Conservation (phyloP, 768 basidiomycete species). For the Amanita subjunquillea region DNA sequence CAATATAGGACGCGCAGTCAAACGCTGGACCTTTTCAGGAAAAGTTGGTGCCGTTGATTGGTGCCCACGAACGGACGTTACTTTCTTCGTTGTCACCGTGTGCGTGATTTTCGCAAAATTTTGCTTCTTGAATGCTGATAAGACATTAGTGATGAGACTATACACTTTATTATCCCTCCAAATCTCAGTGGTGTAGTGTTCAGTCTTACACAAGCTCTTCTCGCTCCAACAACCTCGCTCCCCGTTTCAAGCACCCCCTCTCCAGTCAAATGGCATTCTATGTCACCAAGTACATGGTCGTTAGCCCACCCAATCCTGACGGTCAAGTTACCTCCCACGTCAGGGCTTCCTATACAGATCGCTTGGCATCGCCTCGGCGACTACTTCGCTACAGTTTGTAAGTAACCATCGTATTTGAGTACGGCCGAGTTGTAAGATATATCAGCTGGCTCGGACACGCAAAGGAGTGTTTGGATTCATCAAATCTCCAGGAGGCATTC, state of each 20-base stretch:
- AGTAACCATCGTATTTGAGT: constrained; percentile 22
- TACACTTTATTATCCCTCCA: constrained; percentile 77
- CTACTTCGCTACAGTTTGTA: constrained; percentile 92
- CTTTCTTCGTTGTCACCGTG: constrained; percentile 72
- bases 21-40: constrained; percentile 72
- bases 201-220: constrained; percentile 47
- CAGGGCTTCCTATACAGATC: constrained; percentile 70
- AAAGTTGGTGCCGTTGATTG: constrained; percentile 84
- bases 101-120: constrained; percentile 30
- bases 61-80: constrained; percentile 82
- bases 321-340: constrained; percentile 49
- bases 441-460: constrained; percentile 53
- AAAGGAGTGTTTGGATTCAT: constrained; percentile 91
- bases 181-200: constrained; percentile 53
- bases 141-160: constrained; percentile 58
- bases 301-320: constrained; percentile 50
- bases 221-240: constrained; percentile 56
- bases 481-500: constrained; percentile 90
- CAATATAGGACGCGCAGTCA: constrained; percentile 79
- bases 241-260: constrained; percentile 46
- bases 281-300: constrained; percentile 32
- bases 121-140: constrained; percentile 6
- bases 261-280: constrained; percentile 59
- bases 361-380: constrained; percentile 93
- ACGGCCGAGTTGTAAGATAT: constrained; percentile 8